These are phyloP conservation scores for Patellifolia procumbens DNA, from an alignment of 179 eudicot genomes.

Conservation along the genomic window DNA sequence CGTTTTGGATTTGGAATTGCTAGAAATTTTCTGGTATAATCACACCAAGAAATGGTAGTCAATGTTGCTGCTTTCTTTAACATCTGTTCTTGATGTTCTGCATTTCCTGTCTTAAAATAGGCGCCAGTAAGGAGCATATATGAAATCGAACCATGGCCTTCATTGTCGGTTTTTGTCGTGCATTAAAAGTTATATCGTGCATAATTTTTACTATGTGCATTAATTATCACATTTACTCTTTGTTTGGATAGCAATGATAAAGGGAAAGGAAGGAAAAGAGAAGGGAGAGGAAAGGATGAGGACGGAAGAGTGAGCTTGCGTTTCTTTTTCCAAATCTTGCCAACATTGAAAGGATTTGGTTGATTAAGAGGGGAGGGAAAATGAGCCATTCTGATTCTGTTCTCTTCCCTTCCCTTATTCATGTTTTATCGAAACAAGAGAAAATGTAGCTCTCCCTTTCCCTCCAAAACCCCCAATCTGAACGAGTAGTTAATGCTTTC, in stretches of 20 bases:
- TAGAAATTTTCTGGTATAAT: background rate
- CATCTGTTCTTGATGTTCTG: background rate
- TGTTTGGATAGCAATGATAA: too few species aligned
- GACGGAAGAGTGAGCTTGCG: too few species aligned
- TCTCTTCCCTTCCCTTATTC: too few species aligned
- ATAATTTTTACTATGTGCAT: background rate
- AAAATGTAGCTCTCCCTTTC: too few species aligned
- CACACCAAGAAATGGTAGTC: background rate
- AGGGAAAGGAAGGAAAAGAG: too few species aligned
- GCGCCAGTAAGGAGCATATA: background rate
- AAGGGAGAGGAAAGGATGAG: too few species aligned
- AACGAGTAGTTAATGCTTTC: background rate
- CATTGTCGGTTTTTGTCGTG: background rate
- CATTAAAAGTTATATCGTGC: background rate
- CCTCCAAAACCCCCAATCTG: too few species aligned
- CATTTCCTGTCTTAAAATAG: background rate
- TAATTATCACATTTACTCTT: background rate
- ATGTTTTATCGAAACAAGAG: too few species aligned
- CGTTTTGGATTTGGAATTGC: background rate
- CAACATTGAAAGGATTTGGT: too few species aligned
- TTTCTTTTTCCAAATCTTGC: too few species aligned
- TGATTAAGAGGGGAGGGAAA: too few species aligned
- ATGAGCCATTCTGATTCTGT: too few species aligned
- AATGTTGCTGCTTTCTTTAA: background rate
- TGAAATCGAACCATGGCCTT: background rate